These are phyloP conservation scores for Helminthosporium solani DNA, from an alignment of 2,329 filamentous ascomycete genomes.

Conservation along the genomic window DNA sequence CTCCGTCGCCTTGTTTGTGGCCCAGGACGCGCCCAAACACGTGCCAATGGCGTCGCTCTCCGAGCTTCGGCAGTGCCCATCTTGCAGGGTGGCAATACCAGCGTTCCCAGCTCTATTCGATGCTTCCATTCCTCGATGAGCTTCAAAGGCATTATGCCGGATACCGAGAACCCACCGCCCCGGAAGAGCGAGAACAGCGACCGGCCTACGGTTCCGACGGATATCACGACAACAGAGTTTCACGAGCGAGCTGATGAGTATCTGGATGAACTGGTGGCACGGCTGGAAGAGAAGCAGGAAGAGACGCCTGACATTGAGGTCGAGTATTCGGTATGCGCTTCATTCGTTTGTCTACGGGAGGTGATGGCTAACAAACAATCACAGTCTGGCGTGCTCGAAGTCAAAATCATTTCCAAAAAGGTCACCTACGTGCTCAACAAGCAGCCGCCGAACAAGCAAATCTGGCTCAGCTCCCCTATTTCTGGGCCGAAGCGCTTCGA, in stretches of 20 bases:
- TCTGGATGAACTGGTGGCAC: constrained; percentile 60
- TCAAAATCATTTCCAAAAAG: constrained; percentile 68
- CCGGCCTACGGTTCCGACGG: constrained; percentile 55
- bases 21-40: constrained; percentile 21
- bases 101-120: constrained; percentile 12
- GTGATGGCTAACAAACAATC: constrained; percentile 10
- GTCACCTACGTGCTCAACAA: constrained; percentile 92
- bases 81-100: constrained; percentile 7
- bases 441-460: constrained; percentile 94
- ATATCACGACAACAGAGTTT: constrained; percentile 71
- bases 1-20: constrained; percentile 25
- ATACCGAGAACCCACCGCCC: constrained; percentile 44
- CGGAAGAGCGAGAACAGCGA: constrained; percentile 39
- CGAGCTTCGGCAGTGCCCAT: constrained; percentile 14
- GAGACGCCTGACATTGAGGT: constrained; percentile 74
- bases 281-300: constrained; percentile 75
- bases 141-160: constrained; percentile 46
- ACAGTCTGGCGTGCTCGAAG: constrained; percentile 84
- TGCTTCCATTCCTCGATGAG: constrained; percentile 28
- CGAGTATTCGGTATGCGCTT: constrained; percentile 75
- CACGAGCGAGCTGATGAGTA: constrained; percentile 76
- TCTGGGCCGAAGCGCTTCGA: constrained; percentile 94
- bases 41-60: constrained; percentile 29
- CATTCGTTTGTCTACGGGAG: background rate
- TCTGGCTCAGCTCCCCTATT: constrained; percentile 91